Evolutionary conservation across 2,329 filamentous ascomycete species (phyloP).

Genomic region (Colletotrichum tanaceti): DNA sequence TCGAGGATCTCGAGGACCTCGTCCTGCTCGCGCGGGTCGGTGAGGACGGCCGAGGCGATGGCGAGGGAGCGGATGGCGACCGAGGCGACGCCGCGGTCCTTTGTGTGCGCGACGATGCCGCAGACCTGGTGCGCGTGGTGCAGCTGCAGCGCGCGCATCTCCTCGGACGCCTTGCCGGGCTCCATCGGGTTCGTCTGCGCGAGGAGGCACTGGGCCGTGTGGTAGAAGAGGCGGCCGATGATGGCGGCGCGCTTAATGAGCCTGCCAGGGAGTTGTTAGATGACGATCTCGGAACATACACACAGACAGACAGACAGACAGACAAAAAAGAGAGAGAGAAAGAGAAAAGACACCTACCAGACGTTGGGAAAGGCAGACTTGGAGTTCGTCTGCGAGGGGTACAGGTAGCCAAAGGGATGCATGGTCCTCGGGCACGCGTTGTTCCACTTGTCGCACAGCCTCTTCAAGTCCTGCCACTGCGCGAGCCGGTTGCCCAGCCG

Average conservation of each 20-base stretch:
- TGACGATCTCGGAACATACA: too few species aligned
- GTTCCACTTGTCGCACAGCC: constrained; percentile 87
- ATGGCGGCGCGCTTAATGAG: constrained; percentile 85
- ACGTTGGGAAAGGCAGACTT: constrained; percentile 87
- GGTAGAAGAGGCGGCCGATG: constrained; percentile 87
- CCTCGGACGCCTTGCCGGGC: constrained; percentile 66
- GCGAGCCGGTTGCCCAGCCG: constrained; percentile 72
- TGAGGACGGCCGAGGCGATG: constrained; percentile 80
- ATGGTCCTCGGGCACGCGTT: constrained; percentile 83
- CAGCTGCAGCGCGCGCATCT: constrained; percentile 77
- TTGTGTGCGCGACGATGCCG: constrained; percentile 87
- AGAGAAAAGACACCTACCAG: constrained; percentile 67
- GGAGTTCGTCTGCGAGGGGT: constrained; percentile 72
- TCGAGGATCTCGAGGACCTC: constrained; percentile 84
- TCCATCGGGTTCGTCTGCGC: constrained; percentile 81
- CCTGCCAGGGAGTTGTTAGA: constrained; percentile 58
- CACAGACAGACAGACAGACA: too few species aligned
- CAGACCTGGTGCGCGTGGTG: constrained; percentile 87
- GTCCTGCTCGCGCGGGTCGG: constrained; percentile 76
- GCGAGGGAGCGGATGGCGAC: constrained; percentile 83
- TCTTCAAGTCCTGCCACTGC: constrained; percentile 84
- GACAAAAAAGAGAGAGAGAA: not conserved
- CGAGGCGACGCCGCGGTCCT: constrained; percentile 81
- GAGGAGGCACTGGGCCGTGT: constrained; percentile 85
- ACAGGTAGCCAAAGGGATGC: constrained; percentile 84